Conservation (phyloP, 768 basidiomycete genomes). For the Mycena metata region DNA sequence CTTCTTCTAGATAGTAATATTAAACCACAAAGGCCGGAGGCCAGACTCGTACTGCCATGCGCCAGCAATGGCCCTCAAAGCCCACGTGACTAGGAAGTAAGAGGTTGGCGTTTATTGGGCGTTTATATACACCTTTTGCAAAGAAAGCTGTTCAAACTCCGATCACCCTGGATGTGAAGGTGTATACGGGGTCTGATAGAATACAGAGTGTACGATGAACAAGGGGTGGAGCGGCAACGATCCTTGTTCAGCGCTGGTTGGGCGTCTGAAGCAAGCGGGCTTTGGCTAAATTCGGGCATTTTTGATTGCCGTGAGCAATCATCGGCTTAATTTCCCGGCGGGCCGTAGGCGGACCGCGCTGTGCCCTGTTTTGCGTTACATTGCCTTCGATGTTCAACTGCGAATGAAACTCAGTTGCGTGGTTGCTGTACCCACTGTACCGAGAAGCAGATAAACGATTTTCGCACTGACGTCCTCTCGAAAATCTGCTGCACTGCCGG, state of each 20-base stretch:
- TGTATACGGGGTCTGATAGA: constrained; percentile 26
- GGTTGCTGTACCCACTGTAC: too few relatives aligned
- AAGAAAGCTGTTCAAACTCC: constrained; percentile 33
- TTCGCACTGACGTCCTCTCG: background rate
- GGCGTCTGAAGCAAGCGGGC: constrained; percentile 13
- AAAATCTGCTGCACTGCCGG: background rate
- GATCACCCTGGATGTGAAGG: constrained; percentile 24
- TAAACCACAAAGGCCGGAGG: too few relatives aligned
- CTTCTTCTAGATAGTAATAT: too few relatives aligned
- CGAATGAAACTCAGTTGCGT: too few relatives aligned
- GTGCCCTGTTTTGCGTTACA: too few relatives aligned
- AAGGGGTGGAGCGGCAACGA: constrained; percentile 27
- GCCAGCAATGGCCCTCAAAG: too few relatives aligned
- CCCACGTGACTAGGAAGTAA: constrained; percentile 6
- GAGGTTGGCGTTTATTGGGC: too few relatives aligned
- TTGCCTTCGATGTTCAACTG: too few relatives aligned
- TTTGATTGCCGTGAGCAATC: constrained; percentile 9
- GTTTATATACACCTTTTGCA: constrained; percentile 29
- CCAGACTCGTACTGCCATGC: too few relatives aligned
- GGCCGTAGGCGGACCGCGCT: too few relatives aligned
- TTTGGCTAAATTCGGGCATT: constrained; percentile 7
- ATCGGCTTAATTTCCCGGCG: too few relatives aligned
- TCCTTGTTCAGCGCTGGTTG: constrained; percentile 8
- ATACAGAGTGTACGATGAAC: constrained; percentile 17
- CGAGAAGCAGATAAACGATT: too few relatives aligned